Conservation (phyloP, 352 stramenopile species). For the Pythium brachiatum region DNA sequence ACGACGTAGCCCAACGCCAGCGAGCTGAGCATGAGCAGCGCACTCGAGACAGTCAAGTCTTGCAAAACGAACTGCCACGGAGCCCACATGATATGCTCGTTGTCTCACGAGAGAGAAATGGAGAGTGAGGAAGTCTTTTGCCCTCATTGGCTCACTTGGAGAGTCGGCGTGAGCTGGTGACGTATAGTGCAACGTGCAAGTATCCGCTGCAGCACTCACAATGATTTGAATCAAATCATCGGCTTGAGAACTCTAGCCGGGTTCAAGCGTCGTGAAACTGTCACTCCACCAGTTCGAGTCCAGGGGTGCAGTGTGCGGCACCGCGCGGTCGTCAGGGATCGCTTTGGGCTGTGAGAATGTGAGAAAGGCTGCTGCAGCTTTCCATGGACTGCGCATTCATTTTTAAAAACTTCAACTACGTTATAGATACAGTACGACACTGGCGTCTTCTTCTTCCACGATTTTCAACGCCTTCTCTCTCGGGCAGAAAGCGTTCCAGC, state of each 20-base stretch:
- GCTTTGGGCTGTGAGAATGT: too few relatives aligned
- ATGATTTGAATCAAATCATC: too few relatives aligned
- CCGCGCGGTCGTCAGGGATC: too few relatives aligned
- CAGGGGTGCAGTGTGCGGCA: too few relatives aligned
- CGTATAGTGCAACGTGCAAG: background rate
- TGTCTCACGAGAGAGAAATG: background rate
- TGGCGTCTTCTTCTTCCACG: background rate
- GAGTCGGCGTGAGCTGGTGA: background rate
- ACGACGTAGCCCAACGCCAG: constrained; percentile 13
- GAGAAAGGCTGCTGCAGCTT: too few relatives aligned
- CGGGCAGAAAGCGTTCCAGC: too few relatives aligned
- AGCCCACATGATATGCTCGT: constrained; percentile 7
- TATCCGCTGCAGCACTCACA: background rate
- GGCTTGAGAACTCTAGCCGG: too few relatives aligned
- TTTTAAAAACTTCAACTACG: background rate
- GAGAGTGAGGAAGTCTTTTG: background rate
- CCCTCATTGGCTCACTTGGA: background rate
- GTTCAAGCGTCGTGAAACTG: too few relatives aligned
- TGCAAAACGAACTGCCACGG: background rate
- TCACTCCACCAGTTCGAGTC: too few relatives aligned
- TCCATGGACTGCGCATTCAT: background rate
- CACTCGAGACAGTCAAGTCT: background rate
- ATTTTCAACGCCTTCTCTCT: background rate
- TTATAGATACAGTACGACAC: background rate
- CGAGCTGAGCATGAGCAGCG: constrained; percentile 3